Percentiles rank a stretch among this genome's conserved stretches.
phyloP scores from a whole-genome alignment of 2,329 filamentous ascomycete genomes.

The Podosphaera fusca region DNA sequence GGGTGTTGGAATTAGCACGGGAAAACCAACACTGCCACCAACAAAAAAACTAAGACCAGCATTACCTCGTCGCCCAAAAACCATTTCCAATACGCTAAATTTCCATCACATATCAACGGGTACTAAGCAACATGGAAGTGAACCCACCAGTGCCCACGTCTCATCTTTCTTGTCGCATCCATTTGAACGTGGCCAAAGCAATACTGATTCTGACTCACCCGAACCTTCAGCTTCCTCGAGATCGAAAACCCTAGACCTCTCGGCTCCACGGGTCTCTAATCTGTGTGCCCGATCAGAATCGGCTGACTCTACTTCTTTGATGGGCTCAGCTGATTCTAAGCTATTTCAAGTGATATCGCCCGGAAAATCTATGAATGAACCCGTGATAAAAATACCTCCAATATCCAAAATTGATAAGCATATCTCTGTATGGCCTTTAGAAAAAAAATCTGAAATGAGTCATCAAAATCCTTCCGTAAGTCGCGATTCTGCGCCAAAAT shows the following conservation, averaged over 20 bases:
- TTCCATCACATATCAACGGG: slow-evolving; percentile 11
- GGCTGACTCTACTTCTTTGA: slow-evolving; percentile 32
- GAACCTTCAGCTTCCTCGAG: slow-evolving; percentile 10
- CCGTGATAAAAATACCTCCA: slow-evolving; percentile 27
- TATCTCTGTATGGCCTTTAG: neutral
- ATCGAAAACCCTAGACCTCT: slow-evolving; percentile 10
- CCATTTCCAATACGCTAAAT: slow-evolving; percentile 18
- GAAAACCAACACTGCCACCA: slow-evolving; percentile 24
- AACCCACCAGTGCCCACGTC: slow-evolving; percentile 8
- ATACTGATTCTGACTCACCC: slow-evolving; percentile 4
- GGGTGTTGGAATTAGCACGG: slow-evolving; percentile 9
- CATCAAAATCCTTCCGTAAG: neutral
- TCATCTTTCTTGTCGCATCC: slow-evolving; percentile 12
- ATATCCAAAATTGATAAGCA: slow-evolving; percentile 22
- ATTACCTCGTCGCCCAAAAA: slow-evolving; percentile 18
- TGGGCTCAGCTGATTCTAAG: slow-evolving; percentile 29
- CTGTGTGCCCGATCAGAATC: slow-evolving; percentile 25
- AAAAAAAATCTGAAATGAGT: neutral
- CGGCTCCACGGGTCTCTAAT: slow-evolving; percentile 16
- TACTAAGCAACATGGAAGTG: slow-evolving; percentile 10
- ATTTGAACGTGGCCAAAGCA: slow-evolving; percentile 10
- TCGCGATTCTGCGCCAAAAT: neutral
- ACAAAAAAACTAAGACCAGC: slow-evolving; percentile 20
- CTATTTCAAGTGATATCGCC: slow-evolving; percentile 25
- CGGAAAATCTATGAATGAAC: slow-evolving; percentile 22